phyloP scores from a whole-genome alignment of 768 basidiomycete genomes.

The Naganishia friedmannii region DNA sequence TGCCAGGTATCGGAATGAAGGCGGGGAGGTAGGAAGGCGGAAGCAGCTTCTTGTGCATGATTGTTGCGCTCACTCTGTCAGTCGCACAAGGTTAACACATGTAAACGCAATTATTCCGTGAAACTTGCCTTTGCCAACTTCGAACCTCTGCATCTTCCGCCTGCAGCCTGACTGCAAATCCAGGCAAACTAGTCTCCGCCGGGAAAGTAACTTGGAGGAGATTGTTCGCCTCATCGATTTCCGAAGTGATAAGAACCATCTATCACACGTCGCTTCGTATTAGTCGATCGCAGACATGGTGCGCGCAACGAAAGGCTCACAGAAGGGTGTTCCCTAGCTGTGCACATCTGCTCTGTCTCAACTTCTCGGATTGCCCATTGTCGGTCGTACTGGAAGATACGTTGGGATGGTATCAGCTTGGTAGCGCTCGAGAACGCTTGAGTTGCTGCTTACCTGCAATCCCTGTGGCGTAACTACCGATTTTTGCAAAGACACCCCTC shows the following conservation, averaged over 20 bases:
- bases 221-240: conserved; percentile 18
- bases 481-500: conserved; percentile 15
- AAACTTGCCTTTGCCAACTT: conserved; percentile 19
- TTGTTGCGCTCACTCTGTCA: conserved; percentile 19
- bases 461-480: conserved; percentile 23
- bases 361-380: conserved; percentile 22
- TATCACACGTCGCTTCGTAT: background rate
- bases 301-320: background rate
- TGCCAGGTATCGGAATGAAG: background rate
- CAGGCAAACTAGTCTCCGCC: conserved; percentile 10
- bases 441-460: conserved; percentile 10
- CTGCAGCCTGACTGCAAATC: conserved; percentile 18
- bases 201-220: conserved; percentile 25
- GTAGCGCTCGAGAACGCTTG: background rate
- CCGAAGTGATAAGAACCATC: conserved; percentile 28
- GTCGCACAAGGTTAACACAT: background rate
- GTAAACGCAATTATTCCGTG: background rate
- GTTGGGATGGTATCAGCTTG: background rate
- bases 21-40: conserved; percentile 16
- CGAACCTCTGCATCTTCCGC: conserved; percentile 2
- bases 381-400: conserved; percentile 19
- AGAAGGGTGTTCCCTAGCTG: conserved; percentile 21
- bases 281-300: too few species aligned
- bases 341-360: conserved; percentile 20
- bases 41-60: conserved; percentile 25